These are phyloP conservation scores for Xylariales sp. DNA, from an alignment of 2,329 filamentous ascomycete genomes.

Conservation along the genomic window DNA sequence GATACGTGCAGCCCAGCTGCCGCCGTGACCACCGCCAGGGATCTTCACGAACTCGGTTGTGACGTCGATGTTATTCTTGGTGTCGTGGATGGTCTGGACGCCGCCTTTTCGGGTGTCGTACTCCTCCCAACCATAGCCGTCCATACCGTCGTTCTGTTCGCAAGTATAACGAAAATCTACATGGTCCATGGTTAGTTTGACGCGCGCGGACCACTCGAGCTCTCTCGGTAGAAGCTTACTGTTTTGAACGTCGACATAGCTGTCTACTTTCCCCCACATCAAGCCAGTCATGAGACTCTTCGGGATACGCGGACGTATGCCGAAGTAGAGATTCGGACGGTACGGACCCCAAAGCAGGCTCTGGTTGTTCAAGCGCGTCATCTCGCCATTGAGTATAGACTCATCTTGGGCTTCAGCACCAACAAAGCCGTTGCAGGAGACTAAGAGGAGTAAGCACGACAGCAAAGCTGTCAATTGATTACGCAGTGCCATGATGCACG, in stretches of 20 bases:
- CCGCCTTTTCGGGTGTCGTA: conserved; percentile 88
- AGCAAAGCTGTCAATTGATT: conserved; percentile 28
- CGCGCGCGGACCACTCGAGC: too few relatives aligned
- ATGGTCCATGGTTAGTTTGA: conserved; percentile 9
- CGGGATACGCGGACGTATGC: conserved; percentile 74
- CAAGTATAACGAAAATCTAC: conserved; percentile 87
- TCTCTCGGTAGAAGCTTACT: conserved; percentile 58
- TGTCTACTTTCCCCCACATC: conserved; percentile 84
- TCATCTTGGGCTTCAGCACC: conserved; percentile 25
- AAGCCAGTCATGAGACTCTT: conserved; percentile 78
- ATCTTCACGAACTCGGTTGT: conserved; percentile 93
- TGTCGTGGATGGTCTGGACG: conserved; percentile 85
- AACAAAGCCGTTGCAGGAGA: conserved; percentile 11
- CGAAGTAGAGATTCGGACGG: conserved; percentile 90
- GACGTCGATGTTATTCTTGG: conserved; percentile 81
- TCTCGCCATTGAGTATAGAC: conserved; percentile 40
- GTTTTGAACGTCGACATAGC: conserved; percentile 68
- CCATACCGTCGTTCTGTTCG: conserved; percentile 91
- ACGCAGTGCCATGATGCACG: conserved; percentile 20
- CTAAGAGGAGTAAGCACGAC: conserved; percentile 21
- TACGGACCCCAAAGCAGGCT: conserved; percentile 96
- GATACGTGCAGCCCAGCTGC: conserved; percentile 87
- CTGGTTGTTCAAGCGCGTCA: conserved; percentile 62
- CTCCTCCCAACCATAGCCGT: conserved; percentile 95
- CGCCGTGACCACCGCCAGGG: conserved; percentile 77